These are phyloP conservation scores for Conoideocrella luteorostrata DNA, from an alignment of 2,329 filamentous ascomycete species.

Conservation along the genomic window DNA sequence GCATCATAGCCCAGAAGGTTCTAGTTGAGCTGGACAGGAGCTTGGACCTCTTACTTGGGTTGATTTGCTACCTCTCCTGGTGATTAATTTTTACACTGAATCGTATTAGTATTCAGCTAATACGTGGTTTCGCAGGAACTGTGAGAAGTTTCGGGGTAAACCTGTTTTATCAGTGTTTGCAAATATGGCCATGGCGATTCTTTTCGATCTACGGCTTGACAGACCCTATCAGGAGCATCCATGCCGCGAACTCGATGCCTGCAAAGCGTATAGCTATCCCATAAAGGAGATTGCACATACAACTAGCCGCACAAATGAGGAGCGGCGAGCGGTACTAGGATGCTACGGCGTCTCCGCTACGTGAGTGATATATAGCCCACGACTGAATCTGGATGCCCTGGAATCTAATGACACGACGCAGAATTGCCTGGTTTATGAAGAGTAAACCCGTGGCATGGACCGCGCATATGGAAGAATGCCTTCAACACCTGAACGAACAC, in stretches of 20 bases:
- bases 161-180: conserved; percentile 11
- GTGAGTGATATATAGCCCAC: no score
- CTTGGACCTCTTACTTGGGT: not conserved
- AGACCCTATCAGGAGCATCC: conserved; percentile 8
- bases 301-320: not conserved
- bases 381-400: conserved; percentile 1
- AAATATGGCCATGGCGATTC: conserved; percentile 12
- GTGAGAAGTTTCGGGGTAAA: conserved; percentile 10
- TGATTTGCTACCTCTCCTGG: not conserved
- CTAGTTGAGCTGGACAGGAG: not conserved
- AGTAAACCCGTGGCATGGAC: conserved; percentile 47
- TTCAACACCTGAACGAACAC: conserved; percentile 33
- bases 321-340: not conserved
- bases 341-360: not conserved
- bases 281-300: conserved; percentile 7
- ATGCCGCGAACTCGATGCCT: conserved; percentile 11
- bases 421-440: conserved; percentile 18
- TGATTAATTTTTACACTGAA: not conserved
- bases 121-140: conserved; percentile 6
- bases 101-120: conserved; percentile 3
- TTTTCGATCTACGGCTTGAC: conserved; percentile 15
- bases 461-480: conserved; percentile 46
- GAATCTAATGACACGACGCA: conserved; percentile 1
- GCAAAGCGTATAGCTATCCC: conserved; percentile 11
- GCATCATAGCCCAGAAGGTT: conserved; percentile 14